Evolutionary conservation across 73 alveolate genomes (phyloP).

Genomic region (Effrenium voratum): DNA sequence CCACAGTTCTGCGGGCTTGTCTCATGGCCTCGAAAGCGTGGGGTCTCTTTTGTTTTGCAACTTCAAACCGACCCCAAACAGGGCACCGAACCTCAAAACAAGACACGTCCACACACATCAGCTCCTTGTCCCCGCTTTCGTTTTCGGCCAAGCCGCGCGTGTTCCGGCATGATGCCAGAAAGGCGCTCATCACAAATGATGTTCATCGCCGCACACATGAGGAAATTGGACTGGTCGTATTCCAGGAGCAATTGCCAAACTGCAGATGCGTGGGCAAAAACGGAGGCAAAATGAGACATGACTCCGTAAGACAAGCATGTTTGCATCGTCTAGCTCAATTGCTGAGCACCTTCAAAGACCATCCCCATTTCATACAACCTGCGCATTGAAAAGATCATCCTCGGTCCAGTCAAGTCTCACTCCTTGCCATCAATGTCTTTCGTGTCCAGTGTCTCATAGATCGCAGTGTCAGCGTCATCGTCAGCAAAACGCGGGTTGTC

Average conservation of each 20-base stretch:
- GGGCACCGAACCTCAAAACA: too few species aligned
- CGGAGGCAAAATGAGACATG: neutral
- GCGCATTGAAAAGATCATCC: neutral
- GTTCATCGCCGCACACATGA: slow-evolving; percentile 15
- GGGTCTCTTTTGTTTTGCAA: too few species aligned
- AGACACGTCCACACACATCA: too few species aligned
- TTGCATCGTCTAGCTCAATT: neutral
- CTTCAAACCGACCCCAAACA: too few species aligned
- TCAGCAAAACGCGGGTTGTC: slow-evolving; percentile 33
- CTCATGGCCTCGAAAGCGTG: too few species aligned
- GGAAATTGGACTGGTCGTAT: slow-evolving; percentile 18
- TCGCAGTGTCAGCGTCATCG: neutral
- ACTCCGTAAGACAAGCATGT: neutral
- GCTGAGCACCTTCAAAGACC: neutral
- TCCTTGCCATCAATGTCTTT: neutral
- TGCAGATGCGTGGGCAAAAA: neutral
- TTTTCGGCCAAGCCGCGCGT: too few species aligned
- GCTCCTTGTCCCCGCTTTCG: too few species aligned
- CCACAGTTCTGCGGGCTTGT: too few species aligned
- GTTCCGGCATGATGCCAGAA: slow-evolving; percentile 44
- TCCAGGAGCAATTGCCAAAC: slow-evolving; percentile 21
- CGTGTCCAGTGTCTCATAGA: neutral
- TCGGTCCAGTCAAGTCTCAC: neutral
- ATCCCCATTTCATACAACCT: neutral
- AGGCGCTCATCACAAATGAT: slow-evolving; percentile 16